Evolutionary conservation across 768 basidiomycete genomes (phyloP), one percentile per base, ranked within the genome.

Genomic region (Phylloporus scabripes): DNA sequence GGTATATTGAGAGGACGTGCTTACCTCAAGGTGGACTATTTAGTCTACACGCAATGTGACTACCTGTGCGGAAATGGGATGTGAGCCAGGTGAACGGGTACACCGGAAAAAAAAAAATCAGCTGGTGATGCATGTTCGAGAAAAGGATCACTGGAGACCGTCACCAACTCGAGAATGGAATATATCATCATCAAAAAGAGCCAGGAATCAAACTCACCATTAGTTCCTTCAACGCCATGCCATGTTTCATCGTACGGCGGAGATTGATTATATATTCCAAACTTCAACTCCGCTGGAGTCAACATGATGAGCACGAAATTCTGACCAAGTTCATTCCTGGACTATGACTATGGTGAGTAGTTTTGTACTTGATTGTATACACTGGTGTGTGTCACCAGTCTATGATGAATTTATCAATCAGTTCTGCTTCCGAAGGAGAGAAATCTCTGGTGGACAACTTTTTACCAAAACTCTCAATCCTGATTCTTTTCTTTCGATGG

Each of bases 361-460:
- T 39, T 33, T 54, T 15, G 3, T 12, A 15, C 46, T 18, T 36
- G 23, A 46, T 32, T 31, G 29, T 21, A 18, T 12, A 14, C 43
- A 42, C 42, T 26, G 39, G n/a, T 1, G 45, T 23, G 39, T 46
- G 26, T 23, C 7, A 6, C 50, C 48, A 6, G 51, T 65, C 40
- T 60, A 55, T 74, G 78, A 78, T 82, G 81, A 78, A 68, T 59
- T 52, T 55, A 57, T 52, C 63, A 69, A 70, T 82, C 82, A 83
- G 83, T 86, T 86, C 83, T 86, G 84, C 84, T 86, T 85, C 84
- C 83, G 84, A 85, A 85, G 53, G 77, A 82, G 74, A 71, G 76
- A 68, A 71, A 78, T 77, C 76, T 82, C 83, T 85, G 78, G 83
- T 84, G 83, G 83, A 85, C 73, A 82, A 70, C 67, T 62, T 63